Conservation (phyloP, 1,139 yeast genomes). For the Suhomyces choctaworum region DNA sequence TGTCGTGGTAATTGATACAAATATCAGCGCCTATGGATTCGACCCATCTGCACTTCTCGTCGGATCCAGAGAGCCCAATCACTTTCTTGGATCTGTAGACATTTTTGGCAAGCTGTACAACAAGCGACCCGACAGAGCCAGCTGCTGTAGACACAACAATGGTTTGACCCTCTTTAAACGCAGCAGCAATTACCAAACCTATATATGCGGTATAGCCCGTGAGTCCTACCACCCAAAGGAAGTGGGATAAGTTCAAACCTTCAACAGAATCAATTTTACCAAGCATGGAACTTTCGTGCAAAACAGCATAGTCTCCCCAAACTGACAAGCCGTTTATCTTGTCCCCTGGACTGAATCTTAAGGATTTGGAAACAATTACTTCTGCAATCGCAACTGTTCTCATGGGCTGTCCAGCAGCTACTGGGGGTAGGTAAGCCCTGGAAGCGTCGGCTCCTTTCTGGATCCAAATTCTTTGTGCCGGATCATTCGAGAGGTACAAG, state of each 20-base stretch:
- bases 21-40: conserved; percentile 57
- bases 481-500: conserved; percentile 29
- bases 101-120: conserved; percentile 58
- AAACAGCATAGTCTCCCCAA: conserved; percentile 35
- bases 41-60: conserved; percentile 55
- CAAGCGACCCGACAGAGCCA: conserved; percentile 66
- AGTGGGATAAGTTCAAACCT: conserved; percentile 31
- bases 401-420: conserved; percentile 22
- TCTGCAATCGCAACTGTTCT: conserved; percentile 24
- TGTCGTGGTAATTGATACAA: conserved; percentile 54
- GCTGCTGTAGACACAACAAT: conserved; percentile 66
- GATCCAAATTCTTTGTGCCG: conserved; percentile 31
- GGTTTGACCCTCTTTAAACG: conserved; percentile 36
- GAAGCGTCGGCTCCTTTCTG: conserved; percentile 19
- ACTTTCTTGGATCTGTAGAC: conserved; percentile 55
- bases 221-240: conserved; percentile 42
- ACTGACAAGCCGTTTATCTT: conserved; percentile 22
- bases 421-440: conserved; percentile 24
- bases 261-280: conserved; percentile 25
- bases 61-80: conserved; percentile 65
- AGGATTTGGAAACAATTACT: conserved; percentile 26
- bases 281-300: conserved; percentile 22
- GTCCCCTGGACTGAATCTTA: conserved; percentile 23
- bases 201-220: conserved; percentile 66
- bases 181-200: conserved; percentile 49